These are phyloP conservation scores for Globisporangium paddicum DNA, from an alignment of 352 stramenopile species.

Conservation along the genomic window DNA sequence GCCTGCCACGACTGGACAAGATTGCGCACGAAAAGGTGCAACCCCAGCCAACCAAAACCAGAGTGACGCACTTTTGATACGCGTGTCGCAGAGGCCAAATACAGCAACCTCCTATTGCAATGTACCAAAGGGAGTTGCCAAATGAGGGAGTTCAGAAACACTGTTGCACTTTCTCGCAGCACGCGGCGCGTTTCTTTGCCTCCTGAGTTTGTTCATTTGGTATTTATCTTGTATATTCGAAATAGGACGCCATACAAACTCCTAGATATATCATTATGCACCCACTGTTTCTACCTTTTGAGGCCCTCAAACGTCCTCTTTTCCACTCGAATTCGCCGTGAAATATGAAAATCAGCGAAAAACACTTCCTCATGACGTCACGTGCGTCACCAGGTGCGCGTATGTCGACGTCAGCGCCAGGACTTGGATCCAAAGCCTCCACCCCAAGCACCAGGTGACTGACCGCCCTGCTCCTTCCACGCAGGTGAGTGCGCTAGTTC, in stretches of 20 bases:
- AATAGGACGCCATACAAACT: background rate
- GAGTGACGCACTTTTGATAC: background rate
- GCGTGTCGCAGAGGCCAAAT: background rate
- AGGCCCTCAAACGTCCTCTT: no score
- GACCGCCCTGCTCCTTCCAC: background rate
- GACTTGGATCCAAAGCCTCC: background rate
- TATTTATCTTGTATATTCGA: no score
- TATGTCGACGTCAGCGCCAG: conserved; percentile 5
- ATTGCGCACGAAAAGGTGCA: conserved; percentile 13
- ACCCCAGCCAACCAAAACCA: background rate
- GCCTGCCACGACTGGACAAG: background rate
- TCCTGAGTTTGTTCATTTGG: background rate
- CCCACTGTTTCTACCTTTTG: no score
- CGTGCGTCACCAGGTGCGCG: background rate
- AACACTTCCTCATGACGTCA: background rate
- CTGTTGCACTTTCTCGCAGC: background rate
- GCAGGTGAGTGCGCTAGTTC: background rate
- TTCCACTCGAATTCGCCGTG: no score
- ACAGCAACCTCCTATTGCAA: background rate
- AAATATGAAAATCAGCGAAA: no score
- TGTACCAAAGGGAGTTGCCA: background rate
- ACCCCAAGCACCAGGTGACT: background rate
- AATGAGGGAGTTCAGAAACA: background rate
- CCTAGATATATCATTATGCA: background rate
- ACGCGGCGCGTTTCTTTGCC: background rate